A percentile compares a stretch with the other conserved stretches of the same genome.
Conservation (phyloP, 192 early-diverging fungal genomes). For the Umbelopsis sp. region DNA sequence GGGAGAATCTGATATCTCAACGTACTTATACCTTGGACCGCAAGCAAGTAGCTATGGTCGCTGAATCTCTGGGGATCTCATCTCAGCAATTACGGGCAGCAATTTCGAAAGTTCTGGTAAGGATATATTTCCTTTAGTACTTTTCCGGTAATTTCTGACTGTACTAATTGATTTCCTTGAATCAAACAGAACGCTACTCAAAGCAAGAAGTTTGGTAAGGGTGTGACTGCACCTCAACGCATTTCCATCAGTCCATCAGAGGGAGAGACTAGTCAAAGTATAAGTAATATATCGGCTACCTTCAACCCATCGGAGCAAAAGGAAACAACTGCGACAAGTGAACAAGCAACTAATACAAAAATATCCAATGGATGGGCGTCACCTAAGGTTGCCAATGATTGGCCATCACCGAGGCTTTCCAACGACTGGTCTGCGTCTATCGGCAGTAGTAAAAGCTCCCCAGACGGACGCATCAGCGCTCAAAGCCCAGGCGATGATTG, state of each 20-base stretch:
- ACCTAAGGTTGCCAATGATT: not conserved
- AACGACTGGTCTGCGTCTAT: not conserved
- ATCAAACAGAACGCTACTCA: not conserved
- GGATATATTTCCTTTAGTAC: not conserved
- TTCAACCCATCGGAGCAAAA: too few species aligned
- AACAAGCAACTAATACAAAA: not conserved
- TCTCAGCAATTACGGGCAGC: conserved; percentile 3
- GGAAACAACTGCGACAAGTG: not conserved
- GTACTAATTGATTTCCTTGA: not conserved
- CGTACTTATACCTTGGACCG: conserved; percentile 4
- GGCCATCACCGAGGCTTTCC: not conserved
- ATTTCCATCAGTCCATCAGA: too few species aligned
- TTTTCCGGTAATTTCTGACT: not conserved
- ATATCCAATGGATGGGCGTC: not conserved
- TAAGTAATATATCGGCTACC: too few species aligned
- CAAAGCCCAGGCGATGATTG: not conserved
- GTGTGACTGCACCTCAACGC: too few species aligned
- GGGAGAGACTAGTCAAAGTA: too few species aligned
- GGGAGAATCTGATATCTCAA: conserved; percentile 11
- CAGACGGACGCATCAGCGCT: not conserved
- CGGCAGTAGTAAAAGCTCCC: not conserved
- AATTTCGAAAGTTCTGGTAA: conserved; percentile 18
- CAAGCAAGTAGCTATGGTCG: not conserved
- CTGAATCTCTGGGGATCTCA: not conserved
- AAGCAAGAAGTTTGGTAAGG: too few species aligned